Evolutionary conservation across 495 filamentous ascomycete species (phyloP).

Genomic region (Chlorociboria aeruginascens): DNA sequence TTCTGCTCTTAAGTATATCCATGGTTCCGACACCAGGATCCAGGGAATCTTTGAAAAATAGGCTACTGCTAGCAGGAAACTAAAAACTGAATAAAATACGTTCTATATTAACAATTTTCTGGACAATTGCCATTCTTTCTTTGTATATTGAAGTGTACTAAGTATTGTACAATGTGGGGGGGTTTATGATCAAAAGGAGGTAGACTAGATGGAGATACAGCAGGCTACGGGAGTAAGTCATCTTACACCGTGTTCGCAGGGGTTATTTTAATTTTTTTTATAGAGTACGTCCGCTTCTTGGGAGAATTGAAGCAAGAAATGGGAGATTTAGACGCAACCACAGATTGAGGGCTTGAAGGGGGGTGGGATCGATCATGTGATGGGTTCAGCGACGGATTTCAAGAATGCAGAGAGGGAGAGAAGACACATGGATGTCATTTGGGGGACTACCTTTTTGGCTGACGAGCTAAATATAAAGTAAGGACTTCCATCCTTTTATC

Average conservation of each 20-base stretch:
- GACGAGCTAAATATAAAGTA: constrained; percentile 49
- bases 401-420: constrained; percentile 29
- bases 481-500: constrained; percentile 48
- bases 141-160: neutral
- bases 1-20: neutral
- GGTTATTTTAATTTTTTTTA: neutral
- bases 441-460: constrained; percentile 49
- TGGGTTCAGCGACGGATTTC: constrained; percentile 41
- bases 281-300: constrained; percentile 19
- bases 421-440: constrained; percentile 38
- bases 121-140: neutral
- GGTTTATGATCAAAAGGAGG: too few species aligned
- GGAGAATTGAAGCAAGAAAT: constrained; percentile 14
- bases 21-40: neutral
- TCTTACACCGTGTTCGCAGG: too few species aligned
- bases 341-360: constrained; percentile 34
- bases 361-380: constrained; percentile 45
- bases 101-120: constrained; percentile 4
- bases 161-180: too few species aligned
- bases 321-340: constrained; percentile 37
- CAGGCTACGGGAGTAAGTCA: too few species aligned
- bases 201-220: too few species aligned
- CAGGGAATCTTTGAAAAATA: constrained; percentile 2
- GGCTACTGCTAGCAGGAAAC: neutral
- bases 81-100: neutral